phyloP scores from a whole-genome alignment of 169 alveolate species.

The Hammondia hammondi region DNA sequence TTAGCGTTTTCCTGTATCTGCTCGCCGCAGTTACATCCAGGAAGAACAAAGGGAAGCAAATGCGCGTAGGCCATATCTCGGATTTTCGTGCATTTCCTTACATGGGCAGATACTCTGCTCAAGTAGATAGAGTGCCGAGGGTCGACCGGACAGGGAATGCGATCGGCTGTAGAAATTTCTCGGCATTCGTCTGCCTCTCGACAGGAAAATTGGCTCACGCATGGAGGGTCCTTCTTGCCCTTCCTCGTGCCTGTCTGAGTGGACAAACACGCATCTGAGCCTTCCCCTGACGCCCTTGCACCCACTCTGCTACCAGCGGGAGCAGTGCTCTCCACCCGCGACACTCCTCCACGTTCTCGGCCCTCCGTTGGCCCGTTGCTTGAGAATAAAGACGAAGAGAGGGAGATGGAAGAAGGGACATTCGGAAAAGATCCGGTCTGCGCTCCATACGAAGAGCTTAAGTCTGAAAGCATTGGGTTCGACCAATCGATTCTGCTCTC shows the following conservation, averaged over 20 bases:
- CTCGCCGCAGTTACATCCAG: conserved; percentile 42
- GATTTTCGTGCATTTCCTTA: conserved; percentile 64
- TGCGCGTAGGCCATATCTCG: conserved; percentile 67
- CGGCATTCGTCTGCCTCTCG: neutral
- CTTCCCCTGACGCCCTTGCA: neutral
- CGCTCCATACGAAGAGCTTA: too few relatives aligned
- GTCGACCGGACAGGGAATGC: conserved; percentile 64
- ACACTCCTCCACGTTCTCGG: too few relatives aligned
- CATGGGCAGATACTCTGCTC: conserved; percentile 49
- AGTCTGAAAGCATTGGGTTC: too few relatives aligned
- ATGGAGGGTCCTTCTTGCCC: neutral
- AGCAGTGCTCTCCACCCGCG: too few relatives aligned
- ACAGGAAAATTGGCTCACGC: neutral
- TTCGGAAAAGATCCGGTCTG: too few relatives aligned
- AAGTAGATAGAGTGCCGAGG: conserved; percentile 43
- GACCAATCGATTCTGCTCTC: too few relatives aligned
- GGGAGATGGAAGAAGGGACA: too few relatives aligned
- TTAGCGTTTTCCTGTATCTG: neutral
- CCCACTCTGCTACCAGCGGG: too few relatives aligned
- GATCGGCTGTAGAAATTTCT: neutral
- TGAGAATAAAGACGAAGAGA: too few relatives aligned
- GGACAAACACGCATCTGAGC: neutral
- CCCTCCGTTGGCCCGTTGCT: too few relatives aligned
- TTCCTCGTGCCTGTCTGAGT: neutral
- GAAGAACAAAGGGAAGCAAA: conserved; percentile 64